Base-by-base conservation (phyloP, 2,329 filamentous ascomycete species). In the Aspergillus texensis region DNA sequence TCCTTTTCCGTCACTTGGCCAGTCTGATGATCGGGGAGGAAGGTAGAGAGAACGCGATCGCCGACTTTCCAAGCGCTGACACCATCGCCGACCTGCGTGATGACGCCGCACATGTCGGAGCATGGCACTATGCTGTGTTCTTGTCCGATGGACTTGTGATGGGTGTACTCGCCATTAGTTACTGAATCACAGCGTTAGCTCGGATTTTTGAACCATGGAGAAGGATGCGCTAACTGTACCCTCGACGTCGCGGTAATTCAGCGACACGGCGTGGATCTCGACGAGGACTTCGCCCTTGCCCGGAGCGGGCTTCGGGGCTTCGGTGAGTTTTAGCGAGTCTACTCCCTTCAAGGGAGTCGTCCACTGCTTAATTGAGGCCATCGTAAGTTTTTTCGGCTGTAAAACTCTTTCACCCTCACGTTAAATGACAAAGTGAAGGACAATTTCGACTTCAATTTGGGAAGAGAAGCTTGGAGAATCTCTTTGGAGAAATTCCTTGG, bases 91-190 rank as follows among this genome's bases (percentile, higher is more conserved):
- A 84, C 69, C 16, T 81, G 74, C 2, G 85, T 78, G 53, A 92
- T 80, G 10, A 82, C 81, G 52, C 89, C 90, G 76, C 88, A 90
- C 83, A 90, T 90, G 75, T 92, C 90, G 26, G 88, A 90, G 75
- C 87, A 89, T 1, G 89, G 88, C 1, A 91, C 86, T 14, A 91
- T 70, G 61, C 74, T 57, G 58, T 74, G 58, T 56, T 70, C 65
- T 63, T 78, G 71, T 43, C 73, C 76, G 53, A 87, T 77, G 4
- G 83, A 81, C 68, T 84, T 83, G 78, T 91, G 88, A 75, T 91
- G 88, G 72, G 82, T 87, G 79, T 91, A 92, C 14, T 86, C 80
- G 34, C 89, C 89, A 79, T 84, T 88, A 71, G 81, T 82, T 24
- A 91, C 89, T 89, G 63, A 46, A 62, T 14, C 67, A 14, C 6